phyloP scores from a whole-genome alignment of 2,329 filamentous ascomycete genomes.

The Erysiphe neolycopersici region DNA sequence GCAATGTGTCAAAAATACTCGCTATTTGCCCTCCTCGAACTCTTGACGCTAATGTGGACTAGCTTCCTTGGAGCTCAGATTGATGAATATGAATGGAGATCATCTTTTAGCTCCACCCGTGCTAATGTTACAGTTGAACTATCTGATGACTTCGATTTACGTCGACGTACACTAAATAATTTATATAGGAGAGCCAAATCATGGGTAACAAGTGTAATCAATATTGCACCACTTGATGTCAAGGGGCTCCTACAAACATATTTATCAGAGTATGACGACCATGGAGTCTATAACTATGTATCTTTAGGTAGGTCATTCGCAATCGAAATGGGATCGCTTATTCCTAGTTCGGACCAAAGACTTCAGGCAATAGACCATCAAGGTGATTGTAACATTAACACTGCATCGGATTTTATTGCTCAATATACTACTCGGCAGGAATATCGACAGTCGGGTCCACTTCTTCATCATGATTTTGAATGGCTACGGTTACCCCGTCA shows the following conservation, averaged over 20 bases:
- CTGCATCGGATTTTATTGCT: constrained; percentile 83
- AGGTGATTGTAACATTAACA: constrained; percentile 49
- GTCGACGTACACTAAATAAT: constrained; percentile 50
- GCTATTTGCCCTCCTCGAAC: constrained; percentile 73
- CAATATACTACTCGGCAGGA: constrained; percentile 95
- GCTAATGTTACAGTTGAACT: constrained; percentile 64
- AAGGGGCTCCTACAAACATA: constrained; percentile 94
- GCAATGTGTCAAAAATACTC: constrained; percentile 74
- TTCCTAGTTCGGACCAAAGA: constrained; percentile 66
- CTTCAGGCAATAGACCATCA: constrained; percentile 56
- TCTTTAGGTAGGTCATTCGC: constrained; percentile 86
- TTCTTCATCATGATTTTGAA: constrained; percentile 40
- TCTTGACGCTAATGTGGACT: constrained; percentile 82
- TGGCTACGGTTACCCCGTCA: constrained; percentile 28
- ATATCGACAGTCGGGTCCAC: constrained; percentile 63
- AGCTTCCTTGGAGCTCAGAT: constrained; percentile 87
- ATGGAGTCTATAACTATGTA: constrained; percentile 72
- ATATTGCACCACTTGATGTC: constrained; percentile 70
- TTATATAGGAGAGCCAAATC: constrained; percentile 49
- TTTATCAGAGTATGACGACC: constrained; percentile 79
- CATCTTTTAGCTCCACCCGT: constrained; percentile 49
- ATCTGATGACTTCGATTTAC: constrained; percentile 75
- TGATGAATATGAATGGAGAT: constrained; percentile 72
- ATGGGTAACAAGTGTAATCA: constrained; percentile 62
- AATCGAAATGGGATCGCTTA: constrained; percentile 65